These are phyloP conservation scores for Wickerhamiella slavikovae DNA, from an alignment of 805 yeast genomes.

Conservation along the genomic window DNA sequence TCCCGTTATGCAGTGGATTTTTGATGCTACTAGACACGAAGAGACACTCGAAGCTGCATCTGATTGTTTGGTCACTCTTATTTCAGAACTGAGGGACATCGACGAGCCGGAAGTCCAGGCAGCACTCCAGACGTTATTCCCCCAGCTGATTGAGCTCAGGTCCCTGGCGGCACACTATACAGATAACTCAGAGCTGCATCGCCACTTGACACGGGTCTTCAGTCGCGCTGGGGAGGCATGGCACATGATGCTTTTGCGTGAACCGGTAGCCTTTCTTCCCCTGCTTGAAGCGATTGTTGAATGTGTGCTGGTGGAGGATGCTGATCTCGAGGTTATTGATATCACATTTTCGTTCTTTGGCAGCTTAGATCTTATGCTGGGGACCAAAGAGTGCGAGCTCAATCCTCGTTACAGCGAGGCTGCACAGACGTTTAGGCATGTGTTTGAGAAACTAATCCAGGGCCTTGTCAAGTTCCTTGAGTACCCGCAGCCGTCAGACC, in stretches of 20 bases:
- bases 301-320: conserved; percentile 46
- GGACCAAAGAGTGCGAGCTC: not conserved
- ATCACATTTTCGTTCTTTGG: conserved; percentile 91
- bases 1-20: conserved; percentile 47
- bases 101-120: conserved; percentile 24
- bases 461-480: conserved; percentile 48
- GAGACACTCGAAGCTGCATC: conserved; percentile 65
- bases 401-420: conserved; percentile 13
- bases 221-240: conserved; percentile 92
- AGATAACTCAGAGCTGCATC: conserved; percentile 9
- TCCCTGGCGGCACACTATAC: conserved; percentile 4
- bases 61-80: conserved; percentile 67
- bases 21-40: conserved; percentile 34
- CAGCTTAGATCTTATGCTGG: conserved; percentile 49
- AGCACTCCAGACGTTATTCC: conserved; percentile 39
- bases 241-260: conserved; percentile 66
- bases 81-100: conserved; percentile 65
- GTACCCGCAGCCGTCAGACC: conserved; percentile 30
- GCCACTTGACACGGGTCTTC: conserved; percentile 30
- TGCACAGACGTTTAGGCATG: conserved; percentile 22
- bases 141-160: conserved; percentile 32
- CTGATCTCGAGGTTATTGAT: conserved; percentile 69
- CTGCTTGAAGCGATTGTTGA: conserved; percentile 54
- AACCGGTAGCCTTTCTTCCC: conserved; percentile 48
- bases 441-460: conserved; percentile 36